A percentile compares a stretch with the other conserved stretches of the same genome.
Conservation (phyloP, 306 rosid genomes). For the Cucurbita ficifolia region DNA sequence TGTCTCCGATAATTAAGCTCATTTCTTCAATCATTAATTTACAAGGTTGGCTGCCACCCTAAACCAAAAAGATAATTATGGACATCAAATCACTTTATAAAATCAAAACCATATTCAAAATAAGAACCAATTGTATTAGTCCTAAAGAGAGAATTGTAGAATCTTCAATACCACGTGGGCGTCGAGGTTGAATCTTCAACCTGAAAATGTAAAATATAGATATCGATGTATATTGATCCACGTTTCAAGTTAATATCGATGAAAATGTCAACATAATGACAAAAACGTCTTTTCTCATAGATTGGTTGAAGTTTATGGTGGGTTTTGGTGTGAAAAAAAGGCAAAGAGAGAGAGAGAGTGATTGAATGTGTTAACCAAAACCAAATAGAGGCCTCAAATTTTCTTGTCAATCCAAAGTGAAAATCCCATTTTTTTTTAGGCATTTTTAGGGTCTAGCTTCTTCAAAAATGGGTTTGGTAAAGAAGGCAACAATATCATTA, state of each 20-base stretch:
- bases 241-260: no score
- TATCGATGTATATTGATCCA: no score
- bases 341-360: not conserved
- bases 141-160: no score
- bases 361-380: not conserved
- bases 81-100: not conserved
- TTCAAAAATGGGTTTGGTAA: not conserved
- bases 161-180: no score
- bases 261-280: no score
- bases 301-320: not conserved
- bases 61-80: not conserved
- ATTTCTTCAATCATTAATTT: not conserved
- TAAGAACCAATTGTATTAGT: no score
- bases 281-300: not conserved
- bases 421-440: not conserved
- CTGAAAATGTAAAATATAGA: no score
- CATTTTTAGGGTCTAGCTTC: not conserved
- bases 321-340: not conserved
- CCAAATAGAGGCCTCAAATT: not conserved
- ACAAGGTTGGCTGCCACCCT: slow-evolving; percentile 48
- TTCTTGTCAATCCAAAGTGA: not conserved
- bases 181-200: no score
- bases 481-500: not conserved
- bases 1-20: slow-evolving; percentile 10
- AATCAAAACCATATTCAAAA: not conserved